These are phyloP conservation scores for Colletotrichum limetticola DNA, from an alignment of 2,329 filamentous ascomycete species.

Conservation along the genomic window DNA sequence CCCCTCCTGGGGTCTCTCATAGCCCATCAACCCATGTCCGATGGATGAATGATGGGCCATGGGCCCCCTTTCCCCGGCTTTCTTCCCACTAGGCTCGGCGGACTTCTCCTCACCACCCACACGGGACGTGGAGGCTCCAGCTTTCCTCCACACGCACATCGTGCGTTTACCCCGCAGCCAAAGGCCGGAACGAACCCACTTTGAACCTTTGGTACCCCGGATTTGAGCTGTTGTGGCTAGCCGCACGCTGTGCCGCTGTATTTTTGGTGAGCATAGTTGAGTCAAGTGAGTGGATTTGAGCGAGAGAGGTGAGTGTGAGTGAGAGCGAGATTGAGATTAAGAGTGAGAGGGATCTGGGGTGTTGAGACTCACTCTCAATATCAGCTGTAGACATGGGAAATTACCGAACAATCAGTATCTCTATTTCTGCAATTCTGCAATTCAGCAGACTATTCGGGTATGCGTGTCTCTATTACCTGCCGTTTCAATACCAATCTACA, in stretches of 20 bases:
- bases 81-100: not conserved
- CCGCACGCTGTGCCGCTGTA: not conserved
- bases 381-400: not conserved
- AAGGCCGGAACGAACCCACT: conserved; percentile 22
- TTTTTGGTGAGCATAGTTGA: not conserved
- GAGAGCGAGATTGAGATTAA: no score
- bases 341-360: not conserved
- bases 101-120: conserved; percentile 16
- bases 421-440: not conserved
- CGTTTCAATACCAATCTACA: not conserved
- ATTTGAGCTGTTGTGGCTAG: conserved; percentile 14
- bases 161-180: conserved; percentile 29
- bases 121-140: conserved; percentile 1
- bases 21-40: not conserved
- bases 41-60: no score
- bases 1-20: not conserved
- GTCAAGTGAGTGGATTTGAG: not conserved
- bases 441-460: not conserved
- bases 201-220: conserved; percentile 15
- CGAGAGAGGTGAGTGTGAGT: no score
- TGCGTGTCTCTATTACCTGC: not conserved
- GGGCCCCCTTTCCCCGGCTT: conserved; percentile 26
- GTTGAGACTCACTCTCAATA: not conserved
- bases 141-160: conserved; percentile 5
- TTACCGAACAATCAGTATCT: not conserved